phyloP scores from a whole-genome alignment of 164 flowering plant genomes.

The Dillenia turbinata region DNA sequence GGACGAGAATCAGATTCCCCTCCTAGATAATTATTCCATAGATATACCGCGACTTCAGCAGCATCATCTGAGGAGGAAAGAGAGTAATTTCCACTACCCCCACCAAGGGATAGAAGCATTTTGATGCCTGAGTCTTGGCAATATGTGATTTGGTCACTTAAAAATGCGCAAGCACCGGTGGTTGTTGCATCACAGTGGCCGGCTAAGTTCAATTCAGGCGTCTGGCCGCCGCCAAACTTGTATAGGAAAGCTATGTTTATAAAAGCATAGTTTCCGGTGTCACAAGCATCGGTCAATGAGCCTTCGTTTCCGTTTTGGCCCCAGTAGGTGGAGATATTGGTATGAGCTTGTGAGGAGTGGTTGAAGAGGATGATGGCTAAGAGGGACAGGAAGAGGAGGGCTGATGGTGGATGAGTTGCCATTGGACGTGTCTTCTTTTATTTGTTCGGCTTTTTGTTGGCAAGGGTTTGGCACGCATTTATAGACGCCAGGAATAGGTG shows the following conservation, averaged over 20 bases:
- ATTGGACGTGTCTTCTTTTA: background rate
- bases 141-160: slow-evolving; percentile 4
- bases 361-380: background rate
- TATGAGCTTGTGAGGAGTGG: background rate
- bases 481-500: too few relatives aligned
- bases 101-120: slow-evolving; percentile 23
- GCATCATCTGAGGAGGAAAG: slow-evolving; percentile 23
- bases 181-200: slow-evolving; percentile 15
- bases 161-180: slow-evolving; percentile 9
- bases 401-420: background rate
- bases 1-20: slow-evolving; percentile 18
- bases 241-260: slow-evolving; percentile 20
- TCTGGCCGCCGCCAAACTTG: slow-evolving; percentile 12
- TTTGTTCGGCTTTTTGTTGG: too few relatives aligned
- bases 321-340: slow-evolving; percentile 19
- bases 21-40: slow-evolving; percentile 25
- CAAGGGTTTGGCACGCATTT: too few relatives aligned
- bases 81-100: slow-evolving; percentile 19
- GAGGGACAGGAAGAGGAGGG: slow-evolving; percentile 3
- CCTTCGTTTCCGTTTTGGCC: slow-evolving; percentile 25
- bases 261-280: slow-evolving; percentile 16
- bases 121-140: slow-evolving; percentile 24
- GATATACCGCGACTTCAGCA: slow-evolving; percentile 15
- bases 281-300: slow-evolving; percentile 15
- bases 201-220: slow-evolving; percentile 14